Base-by-base conservation (phyloP, 148 eudicot genomes). In the Amaranthus cruentus region DNA sequence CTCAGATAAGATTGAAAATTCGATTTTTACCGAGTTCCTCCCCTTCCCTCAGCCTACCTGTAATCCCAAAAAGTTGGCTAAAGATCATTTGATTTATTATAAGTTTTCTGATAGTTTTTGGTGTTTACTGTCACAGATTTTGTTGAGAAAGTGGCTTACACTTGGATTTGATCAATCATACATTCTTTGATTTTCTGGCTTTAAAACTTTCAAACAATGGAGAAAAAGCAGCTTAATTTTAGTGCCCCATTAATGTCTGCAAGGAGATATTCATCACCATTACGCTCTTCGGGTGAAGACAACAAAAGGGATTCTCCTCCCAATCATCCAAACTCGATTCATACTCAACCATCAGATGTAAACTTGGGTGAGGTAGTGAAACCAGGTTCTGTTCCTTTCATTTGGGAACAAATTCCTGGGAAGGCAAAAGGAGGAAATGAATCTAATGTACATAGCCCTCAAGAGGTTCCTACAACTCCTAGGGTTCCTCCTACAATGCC, bases 231-330 rank as follows among this genome's bases (percentile, higher is more conserved):
- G 55, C 79, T 84, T 1, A 84, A 84, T 62, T 72, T 81, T 6
- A 84, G 79, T 69, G 85, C 81, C 9, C 87, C 87, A 46, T 75
- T 82, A 7, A 71, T 84, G 65, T 84, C 87, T 38, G 87, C 87
- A 77, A 84, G 87, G 65, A 68, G 87, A 14, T 84, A 84, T 63
- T 84, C 87, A 51, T 84, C 87, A 12, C 87, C 87, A 63, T 48
- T 76, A 46, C 76, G 87, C 6, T 55, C 81, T 60, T 76, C 83
- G 12, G 73, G 57, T 8, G 85, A 82, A 67, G 79, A 81, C 15
- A 48, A 11, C 7, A 60, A 73, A 47, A 51, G 55, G 62, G 79
- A 78, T 62, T 38, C 55, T 42, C 70, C 75, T 58, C 50, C 62
- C 2, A 73, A 68, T 55, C 49, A 65, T 7, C 68, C 43, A 54